Conservation (phyloP, 805 yeast genomes). For the Metschnikowia shivogae region DNA sequence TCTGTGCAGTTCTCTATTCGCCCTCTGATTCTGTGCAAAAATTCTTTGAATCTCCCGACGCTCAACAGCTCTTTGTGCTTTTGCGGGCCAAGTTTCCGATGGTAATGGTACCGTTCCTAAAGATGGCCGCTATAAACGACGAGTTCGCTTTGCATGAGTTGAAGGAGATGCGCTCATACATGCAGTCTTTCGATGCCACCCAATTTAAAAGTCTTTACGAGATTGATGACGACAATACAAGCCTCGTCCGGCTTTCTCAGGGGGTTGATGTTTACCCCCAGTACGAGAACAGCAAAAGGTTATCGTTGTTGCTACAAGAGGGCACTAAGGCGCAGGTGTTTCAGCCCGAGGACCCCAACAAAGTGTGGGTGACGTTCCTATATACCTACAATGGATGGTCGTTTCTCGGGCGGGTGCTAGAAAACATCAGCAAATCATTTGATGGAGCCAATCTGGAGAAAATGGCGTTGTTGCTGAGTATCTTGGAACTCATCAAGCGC, state of each 20-base stretch:
- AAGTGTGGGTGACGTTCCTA: constrained; percentile 57
- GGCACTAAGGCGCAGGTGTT: constrained; percentile 72
- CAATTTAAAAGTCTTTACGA: constrained; percentile 39
- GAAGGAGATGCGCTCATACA: constrained; percentile 55
- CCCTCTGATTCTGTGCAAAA: constrained; percentile 42
- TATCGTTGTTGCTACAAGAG: constrained; percentile 39
- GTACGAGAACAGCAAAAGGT: constrained; percentile 44
- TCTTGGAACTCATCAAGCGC: constrained; percentile 48
- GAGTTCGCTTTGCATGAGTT: constrained; percentile 65
- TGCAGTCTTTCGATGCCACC: constrained; percentile 41
- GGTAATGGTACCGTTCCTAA: constrained; percentile 55
- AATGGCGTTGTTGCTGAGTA: constrained; percentile 31
- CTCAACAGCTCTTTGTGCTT: constrained; percentile 44
- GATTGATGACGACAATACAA: constrained; percentile 51
- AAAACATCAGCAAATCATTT: constrained; percentile 48
- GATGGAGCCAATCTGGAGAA: constrained; percentile 36
- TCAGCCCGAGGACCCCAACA: constrained; percentile 39
- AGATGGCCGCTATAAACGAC: constrained; percentile 58
- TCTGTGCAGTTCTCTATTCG: constrained; percentile 41
- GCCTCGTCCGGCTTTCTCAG: constrained; percentile 47
- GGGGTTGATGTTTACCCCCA: constrained; percentile 54
- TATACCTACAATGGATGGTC: constrained; percentile 86
- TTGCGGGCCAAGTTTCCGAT: constrained; percentile 75
- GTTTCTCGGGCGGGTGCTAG: constrained; percentile 70
- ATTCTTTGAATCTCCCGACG: constrained; percentile 45